Conservation (phyloP, 2,329 filamentous ascomycete genomes). For the Neopestalotiopsis clavispora region DNA sequence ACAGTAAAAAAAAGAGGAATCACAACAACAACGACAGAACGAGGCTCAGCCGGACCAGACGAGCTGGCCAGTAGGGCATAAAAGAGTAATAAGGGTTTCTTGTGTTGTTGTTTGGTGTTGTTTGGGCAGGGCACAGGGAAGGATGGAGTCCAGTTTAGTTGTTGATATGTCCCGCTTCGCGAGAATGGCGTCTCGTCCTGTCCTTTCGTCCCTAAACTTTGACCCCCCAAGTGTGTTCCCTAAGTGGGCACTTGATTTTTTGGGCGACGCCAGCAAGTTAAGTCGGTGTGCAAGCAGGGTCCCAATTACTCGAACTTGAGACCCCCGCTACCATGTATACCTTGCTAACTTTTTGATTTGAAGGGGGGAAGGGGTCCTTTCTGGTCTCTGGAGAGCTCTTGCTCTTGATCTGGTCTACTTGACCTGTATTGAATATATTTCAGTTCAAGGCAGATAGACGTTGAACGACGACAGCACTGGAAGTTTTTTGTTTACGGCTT, state of each 20-base stretch:
- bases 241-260: conserved; percentile 3
- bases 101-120: background rate
- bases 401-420: background rate
- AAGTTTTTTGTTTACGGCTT: background rate
- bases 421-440: background rate
- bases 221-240: background rate
- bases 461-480: background rate
- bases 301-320: background rate
- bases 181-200: background rate
- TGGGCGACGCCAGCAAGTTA: background rate
- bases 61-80: conserved; percentile 35
- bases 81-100: conserved; percentile 16
- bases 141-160: background rate
- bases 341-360: background rate
- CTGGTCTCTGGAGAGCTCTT: background rate
- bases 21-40: conserved; percentile 25
- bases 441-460: background rate
- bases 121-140: background rate
- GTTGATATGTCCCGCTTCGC: conserved; percentile 6
- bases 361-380: background rate
- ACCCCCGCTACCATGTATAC: background rate
- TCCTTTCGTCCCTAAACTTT: background rate
- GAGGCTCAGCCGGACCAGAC: conserved; percentile 27
- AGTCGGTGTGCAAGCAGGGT: conserved; percentile 1
- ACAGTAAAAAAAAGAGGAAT: conserved; percentile 10